Conservation (phyloP, 129 eudicot species). For the Scalesia atractyloides region DNA sequence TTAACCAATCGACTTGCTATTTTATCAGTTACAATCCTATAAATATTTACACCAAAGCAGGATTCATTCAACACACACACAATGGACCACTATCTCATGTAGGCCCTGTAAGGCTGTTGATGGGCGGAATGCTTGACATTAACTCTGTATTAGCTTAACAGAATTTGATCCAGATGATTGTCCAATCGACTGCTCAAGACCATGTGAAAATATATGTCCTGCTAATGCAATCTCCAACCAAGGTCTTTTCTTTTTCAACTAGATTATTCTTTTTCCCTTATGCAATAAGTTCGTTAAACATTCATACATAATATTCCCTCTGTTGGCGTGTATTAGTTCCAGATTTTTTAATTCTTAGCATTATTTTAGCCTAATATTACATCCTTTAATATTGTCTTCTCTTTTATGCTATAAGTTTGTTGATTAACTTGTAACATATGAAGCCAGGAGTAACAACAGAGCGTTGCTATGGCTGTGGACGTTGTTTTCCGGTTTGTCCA, state of each 20-base stretch:
- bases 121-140: conserved; percentile 14
- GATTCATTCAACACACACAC: not conserved
- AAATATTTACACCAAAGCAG: not conserved
- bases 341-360: not conserved
- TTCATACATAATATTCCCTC: not conserved
- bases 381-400: not conserved
- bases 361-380: not conserved
- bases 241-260: conserved; percentile 42
- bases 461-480: conserved; percentile 97
- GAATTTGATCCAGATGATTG: conserved; percentile 91
- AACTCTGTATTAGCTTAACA: conserved; percentile 31
- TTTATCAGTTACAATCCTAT: not conserved
- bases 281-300: not conserved
- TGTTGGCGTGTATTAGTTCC: not conserved
- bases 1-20: not conserved
- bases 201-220: conserved; percentile 86
- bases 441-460: conserved; percentile 82
- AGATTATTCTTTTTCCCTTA: not conserved
- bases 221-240: conserved; percentile 79
- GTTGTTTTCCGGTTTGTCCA: conserved; percentile 90
- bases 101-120: not conserved
- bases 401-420: not conserved
- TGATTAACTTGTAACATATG: conserved; percentile 27
- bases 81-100: conserved; percentile 4
- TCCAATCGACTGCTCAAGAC: conserved; percentile 85